Conservation (phyloP, 2,329 filamentous ascomycete genomes). For the Fulvia fulva region DNA sequence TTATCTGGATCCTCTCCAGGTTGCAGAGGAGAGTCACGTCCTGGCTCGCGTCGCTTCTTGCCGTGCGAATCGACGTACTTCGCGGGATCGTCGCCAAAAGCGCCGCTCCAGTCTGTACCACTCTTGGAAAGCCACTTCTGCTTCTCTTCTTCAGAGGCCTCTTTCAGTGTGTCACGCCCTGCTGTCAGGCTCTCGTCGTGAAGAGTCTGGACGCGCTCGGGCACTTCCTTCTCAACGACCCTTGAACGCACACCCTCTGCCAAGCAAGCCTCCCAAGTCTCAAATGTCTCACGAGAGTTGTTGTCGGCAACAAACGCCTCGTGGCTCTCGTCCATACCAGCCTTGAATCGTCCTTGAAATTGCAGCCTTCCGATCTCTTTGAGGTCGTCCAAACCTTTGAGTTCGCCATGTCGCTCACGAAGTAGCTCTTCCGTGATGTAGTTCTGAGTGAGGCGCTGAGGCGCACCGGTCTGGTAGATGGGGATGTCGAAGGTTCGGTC, state of each 20-base stretch:
- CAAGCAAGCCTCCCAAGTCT: constrained; percentile 89
- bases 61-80: constrained; percentile 53
- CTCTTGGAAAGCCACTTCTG: constrained; percentile 73
- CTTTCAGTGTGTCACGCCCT: constrained; percentile 74
- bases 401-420: constrained; percentile 40
- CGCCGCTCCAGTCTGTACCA: constrained; percentile 81
- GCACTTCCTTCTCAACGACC: constrained; percentile 69
- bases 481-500: constrained; percentile 77
- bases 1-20: constrained; percentile 43
- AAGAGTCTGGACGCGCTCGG: constrained; percentile 66
- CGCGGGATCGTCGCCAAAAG: constrained; percentile 74
- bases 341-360: constrained; percentile 79
- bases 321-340: constrained; percentile 84
- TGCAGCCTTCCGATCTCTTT: constrained; percentile 75
- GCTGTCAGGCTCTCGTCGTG: constrained; percentile 78
- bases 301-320: constrained; percentile 80
- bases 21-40: constrained; percentile 49
- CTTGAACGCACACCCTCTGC: constrained; percentile 77
- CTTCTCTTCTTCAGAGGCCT: constrained; percentile 68
- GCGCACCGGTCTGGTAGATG: constrained; percentile 78
- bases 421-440: constrained; percentile 82
- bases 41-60: constrained; percentile 55
- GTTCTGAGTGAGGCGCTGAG: constrained; percentile 77
- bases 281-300: constrained; percentile 84
- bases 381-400: constrained; percentile 71